Evolutionary conservation across 164 flowering plant species (phyloP).

Genomic region (Sextonia rubra): DNA sequence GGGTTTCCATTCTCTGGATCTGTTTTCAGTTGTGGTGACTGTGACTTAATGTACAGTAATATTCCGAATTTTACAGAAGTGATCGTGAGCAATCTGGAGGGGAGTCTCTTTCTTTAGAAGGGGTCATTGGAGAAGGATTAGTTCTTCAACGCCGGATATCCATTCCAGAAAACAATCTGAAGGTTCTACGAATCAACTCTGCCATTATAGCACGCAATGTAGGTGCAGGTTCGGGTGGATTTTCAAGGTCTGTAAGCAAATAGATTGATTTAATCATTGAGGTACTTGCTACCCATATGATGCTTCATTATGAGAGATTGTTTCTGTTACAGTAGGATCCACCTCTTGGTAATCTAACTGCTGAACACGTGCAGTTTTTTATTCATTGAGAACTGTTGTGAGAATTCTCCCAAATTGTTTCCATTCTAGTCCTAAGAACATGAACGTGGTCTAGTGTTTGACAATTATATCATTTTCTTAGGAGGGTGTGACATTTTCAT

Average conservation of each 20-base stretch:
- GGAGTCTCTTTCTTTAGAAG: constrained; percentile 65
- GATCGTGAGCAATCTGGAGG: constrained; percentile 69
- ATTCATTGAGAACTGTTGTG: too few relatives aligned
- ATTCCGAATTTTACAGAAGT: constrained; percentile 34
- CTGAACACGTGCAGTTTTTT: too few relatives aligned
- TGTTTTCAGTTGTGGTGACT: constrained; percentile 6
- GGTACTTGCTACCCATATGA: neutral
- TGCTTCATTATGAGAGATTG: neutral
- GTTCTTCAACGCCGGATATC: constrained; percentile 47
- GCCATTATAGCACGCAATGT: constrained; percentile 61
- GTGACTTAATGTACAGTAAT: neutral
- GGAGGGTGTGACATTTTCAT: too few relatives aligned
- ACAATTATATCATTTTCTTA: too few relatives aligned
- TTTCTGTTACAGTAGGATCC: neutral
- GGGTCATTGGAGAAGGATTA: constrained; percentile 86
- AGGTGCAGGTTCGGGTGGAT: constrained; percentile 98
- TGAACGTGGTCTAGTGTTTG: too few relatives aligned
- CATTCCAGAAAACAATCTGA: constrained; percentile 46
- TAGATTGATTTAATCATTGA: neutral
- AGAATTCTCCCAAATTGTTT: too few relatives aligned
- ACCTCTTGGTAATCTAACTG: neutral
- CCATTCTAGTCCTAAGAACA: too few relatives aligned
- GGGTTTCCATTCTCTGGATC: constrained; percentile 1
- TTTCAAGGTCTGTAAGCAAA: constrained; percentile 49
- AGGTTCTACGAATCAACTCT: constrained; percentile 51